Percentiles rank a stretch among this genome's conserved stretches.
phyloP scores from a whole-genome alignment of 2,329 filamentous ascomycete genomes.

The Pseudocercospora fuligena region DNA sequence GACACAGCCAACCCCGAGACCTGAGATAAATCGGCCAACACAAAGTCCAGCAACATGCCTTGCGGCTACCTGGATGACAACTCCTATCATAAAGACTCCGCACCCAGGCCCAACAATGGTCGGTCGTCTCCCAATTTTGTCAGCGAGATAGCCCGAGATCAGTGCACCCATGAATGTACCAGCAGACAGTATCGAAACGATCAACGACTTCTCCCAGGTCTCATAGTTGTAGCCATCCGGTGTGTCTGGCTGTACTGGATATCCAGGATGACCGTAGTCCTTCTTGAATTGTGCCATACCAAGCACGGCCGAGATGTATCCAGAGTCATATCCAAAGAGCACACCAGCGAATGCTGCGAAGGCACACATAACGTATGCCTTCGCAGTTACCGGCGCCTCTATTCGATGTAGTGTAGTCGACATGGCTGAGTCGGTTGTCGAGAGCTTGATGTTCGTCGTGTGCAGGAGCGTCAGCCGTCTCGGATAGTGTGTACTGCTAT shows the following conservation, averaged over 20 bases:
- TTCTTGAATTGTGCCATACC: conserved; percentile 56
- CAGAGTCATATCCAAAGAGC: conserved; percentile 65
- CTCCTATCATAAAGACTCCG: conserved; percentile 63
- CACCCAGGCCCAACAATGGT: conserved; percentile 65
- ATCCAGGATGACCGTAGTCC: conserved; percentile 38
- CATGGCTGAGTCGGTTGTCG: background rate
- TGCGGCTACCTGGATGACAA: conserved; percentile 64
- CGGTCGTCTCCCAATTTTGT: conserved; percentile 67
- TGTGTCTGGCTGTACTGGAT: conserved; percentile 18
- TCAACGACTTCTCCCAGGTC: conserved; percentile 57
- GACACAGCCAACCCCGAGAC: conserved; percentile 73
- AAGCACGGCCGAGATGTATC: conserved; percentile 60
- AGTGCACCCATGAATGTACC: conserved; percentile 79
- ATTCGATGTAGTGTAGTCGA: conserved; percentile 32
- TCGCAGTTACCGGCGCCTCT: conserved; percentile 44
- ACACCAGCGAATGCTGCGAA: conserved; percentile 66
- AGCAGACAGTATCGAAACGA: conserved; percentile 76
- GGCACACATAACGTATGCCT: conserved; percentile 64
- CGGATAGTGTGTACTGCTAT: background rate
- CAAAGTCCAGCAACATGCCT: conserved; percentile 67
- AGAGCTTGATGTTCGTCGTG: background rate
- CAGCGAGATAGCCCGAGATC: conserved; percentile 60
- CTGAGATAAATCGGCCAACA: conserved; percentile 74
- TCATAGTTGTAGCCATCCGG: conserved; percentile 35
- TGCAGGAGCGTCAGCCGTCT: background rate